Conservation (phyloP, 352 stramenopile species). For the Phytopythium chamaehyphon region DNA sequence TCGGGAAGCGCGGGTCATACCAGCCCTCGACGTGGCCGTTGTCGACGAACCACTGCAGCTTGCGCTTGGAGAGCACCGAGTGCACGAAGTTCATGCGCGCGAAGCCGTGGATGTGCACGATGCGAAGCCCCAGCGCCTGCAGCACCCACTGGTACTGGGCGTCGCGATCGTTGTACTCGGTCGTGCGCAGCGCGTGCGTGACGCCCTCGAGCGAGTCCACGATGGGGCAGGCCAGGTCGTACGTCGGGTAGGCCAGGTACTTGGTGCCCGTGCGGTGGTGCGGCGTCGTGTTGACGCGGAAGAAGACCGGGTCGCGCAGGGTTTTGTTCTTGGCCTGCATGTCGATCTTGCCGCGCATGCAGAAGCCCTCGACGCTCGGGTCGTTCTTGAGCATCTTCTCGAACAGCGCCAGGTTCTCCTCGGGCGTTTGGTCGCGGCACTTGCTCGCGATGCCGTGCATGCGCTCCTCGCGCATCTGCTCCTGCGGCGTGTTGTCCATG, state of each 20-base stretch:
- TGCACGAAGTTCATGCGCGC: slow-evolving; percentile 99
- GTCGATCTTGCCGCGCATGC: slow-evolving; percentile 93
- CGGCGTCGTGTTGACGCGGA: slow-evolving; percentile 76
- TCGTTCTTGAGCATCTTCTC: slow-evolving; percentile 95
- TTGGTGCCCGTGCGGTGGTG: slow-evolving; percentile 92
- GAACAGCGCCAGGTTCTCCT: slow-evolving; percentile 94
- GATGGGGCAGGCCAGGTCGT: slow-evolving; percentile 99
- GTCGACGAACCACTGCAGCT: slow-evolving; percentile 99
- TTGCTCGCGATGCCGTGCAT: slow-evolving; percentile 92
- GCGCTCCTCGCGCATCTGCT: slow-evolving; percentile 95
- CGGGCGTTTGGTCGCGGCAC: slow-evolving; percentile 81
- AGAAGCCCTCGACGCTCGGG: slow-evolving; percentile 69
- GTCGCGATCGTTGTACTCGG: slow-evolving; percentile 99
- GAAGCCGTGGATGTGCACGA: slow-evolving; percentile 93
- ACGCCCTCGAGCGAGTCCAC: slow-evolving; percentile 99
- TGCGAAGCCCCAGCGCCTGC: slow-evolving; percentile 79
- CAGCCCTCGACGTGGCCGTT: slow-evolving; percentile 95
- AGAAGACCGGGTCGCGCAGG: slow-evolving; percentile 87
- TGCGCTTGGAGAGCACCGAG: slow-evolving; percentile 98
- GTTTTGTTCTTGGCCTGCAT: slow-evolving; percentile 92
- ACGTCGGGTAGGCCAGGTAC: slow-evolving; percentile 99
- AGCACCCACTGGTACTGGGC: slow-evolving; percentile 97
- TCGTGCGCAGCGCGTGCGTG: slow-evolving; percentile 98
- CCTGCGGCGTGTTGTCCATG: slow-evolving; percentile 99
- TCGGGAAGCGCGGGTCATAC: slow-evolving; percentile 98